phyloP scores from a whole-genome alignment of 2,329 filamentous ascomycete species.

The Phialophora expanda region DNA sequence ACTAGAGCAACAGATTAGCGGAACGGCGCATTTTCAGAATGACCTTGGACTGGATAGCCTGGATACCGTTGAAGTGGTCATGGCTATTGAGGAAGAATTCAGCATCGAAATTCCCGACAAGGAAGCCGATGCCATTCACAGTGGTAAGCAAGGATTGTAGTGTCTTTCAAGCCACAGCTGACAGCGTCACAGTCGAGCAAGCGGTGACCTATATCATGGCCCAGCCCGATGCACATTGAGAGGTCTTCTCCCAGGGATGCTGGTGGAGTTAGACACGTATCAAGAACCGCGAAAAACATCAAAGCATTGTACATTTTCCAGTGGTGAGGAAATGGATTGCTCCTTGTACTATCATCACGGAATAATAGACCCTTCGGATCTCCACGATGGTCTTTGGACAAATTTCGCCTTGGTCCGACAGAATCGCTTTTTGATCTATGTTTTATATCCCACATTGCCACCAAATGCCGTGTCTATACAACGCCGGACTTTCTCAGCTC shows the following conservation, averaged over 20 bases:
- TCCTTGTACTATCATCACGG: constrained; percentile 35
- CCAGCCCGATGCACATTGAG: constrained; percentile 73
- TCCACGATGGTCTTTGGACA: constrained; percentile 32
- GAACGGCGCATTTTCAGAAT: constrained; percentile 88
- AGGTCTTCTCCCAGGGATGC: constrained; percentile 2
- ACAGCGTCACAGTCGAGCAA: constrained; percentile 73
- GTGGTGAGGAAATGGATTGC: constrained; percentile 28
- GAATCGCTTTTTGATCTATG: constrained; percentile 8
- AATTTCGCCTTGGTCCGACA: background rate
- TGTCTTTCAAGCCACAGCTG: constrained; percentile 30
- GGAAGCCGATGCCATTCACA: constrained; percentile 92
- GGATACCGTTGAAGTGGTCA: constrained; percentile 98
- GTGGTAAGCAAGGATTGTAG: constrained; percentile 66
- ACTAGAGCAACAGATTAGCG: constrained; percentile 70
- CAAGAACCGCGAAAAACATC: constrained; percentile 29
- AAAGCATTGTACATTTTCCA: constrained; percentile 36
- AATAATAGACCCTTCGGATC: constrained; percentile 34
- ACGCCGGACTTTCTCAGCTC: constrained; percentile 37
- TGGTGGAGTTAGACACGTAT: constrained; percentile 25
- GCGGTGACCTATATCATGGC: constrained; percentile 91
- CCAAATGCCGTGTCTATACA: constrained; percentile 16
- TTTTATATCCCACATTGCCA: constrained; percentile 12
- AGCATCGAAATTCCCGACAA: constrained; percentile 98
- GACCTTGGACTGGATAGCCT: constrained; percentile 96
- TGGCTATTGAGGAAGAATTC: constrained; percentile 98